Evolutionary conservation across 768 basidiomycete species (phyloP).

Genomic region (Pilatotrama ljubarskyi): DNA sequence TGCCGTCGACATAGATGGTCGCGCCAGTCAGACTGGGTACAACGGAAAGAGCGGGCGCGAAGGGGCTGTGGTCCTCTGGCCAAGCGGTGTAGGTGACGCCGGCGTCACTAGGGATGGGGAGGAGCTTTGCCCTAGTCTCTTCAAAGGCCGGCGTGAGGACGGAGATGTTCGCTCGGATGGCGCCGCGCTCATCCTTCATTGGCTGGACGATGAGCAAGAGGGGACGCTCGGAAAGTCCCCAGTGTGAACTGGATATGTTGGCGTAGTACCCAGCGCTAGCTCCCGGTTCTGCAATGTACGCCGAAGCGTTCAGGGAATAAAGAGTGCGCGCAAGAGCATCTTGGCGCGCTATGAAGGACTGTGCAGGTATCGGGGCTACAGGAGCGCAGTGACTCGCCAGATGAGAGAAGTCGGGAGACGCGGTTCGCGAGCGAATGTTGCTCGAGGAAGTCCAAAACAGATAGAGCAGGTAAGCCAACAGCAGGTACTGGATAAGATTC

Average conservation of each 20-base stretch:
- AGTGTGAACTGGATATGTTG: conserved; percentile 63
- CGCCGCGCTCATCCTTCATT: conserved; percentile 21
- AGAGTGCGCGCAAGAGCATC: conserved; percentile 51
- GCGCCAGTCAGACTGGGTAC: conserved; percentile 31
- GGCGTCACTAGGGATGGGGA: conserved; percentile 51
- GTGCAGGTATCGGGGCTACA: conserved; percentile 45
- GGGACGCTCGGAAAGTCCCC: conserved; percentile 79
- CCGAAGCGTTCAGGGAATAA: conserved; percentile 51
- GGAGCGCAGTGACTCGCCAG: conserved; percentile 47
- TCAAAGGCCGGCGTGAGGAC: conserved; percentile 82
- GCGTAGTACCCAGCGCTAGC: conserved; percentile 69
- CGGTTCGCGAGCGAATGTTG: too few species aligned
- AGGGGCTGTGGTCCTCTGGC: conserved; percentile 72
- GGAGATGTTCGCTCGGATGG: conserved; percentile 43
- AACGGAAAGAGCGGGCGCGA: conserved; percentile 44
- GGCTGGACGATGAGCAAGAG: conserved; percentile 68
- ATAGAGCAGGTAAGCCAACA: neutral
- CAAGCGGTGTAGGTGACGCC: conserved; percentile 51
- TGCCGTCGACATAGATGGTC: conserved; percentile 60
- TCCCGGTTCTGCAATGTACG: conserved; percentile 81
- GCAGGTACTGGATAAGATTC: neutral
- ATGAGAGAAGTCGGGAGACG: conserved; percentile 26
- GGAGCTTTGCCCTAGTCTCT: conserved; percentile 61
- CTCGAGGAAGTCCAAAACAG: neutral
- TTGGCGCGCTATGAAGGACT: conserved; percentile 57